A percentile compares a stretch with the other conserved stretches of the same genome.
Evolutionary conservation across 106 monocot species (phyloP).

Genomic region (Amphibolis antarctica): DNA sequence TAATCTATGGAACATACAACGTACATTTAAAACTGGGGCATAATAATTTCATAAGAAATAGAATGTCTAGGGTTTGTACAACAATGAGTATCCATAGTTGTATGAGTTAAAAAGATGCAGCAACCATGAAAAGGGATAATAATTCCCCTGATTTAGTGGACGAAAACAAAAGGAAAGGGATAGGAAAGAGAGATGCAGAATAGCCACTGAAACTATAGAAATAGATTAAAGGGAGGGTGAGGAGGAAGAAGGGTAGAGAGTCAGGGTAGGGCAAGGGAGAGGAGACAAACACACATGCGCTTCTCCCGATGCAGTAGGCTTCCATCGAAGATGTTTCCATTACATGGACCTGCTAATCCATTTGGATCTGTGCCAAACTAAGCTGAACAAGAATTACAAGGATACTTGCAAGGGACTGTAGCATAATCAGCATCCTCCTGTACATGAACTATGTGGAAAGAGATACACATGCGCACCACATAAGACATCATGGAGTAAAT

Average conservation of each 20-base stretch:
- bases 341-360: constrained; percentile 39
- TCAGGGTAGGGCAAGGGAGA: constrained; percentile 22
- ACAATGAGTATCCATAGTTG: no score
- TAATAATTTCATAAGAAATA: no score
- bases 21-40: no score
- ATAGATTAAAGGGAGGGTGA: constrained; percentile 3
- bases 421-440: constrained; percentile 14
- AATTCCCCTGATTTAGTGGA: not conserved
- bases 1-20: no score
- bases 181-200: constrained; percentile 5
- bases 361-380: constrained; percentile 21
- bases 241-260: constrained; percentile 16
- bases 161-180: not conserved
- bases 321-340: constrained; percentile 34
- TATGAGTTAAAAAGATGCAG: not conserved
- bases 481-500: not conserved
- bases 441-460: not conserved
- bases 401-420: constrained; percentile 7
- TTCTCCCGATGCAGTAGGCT: constrained; percentile 35
- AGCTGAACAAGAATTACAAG: constrained; percentile 5
- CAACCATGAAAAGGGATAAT: not conserved
- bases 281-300: constrained; percentile 46
- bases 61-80: no score
- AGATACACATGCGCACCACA: not conserved
- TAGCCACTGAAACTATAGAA: constrained; percentile 7